These are phyloP conservation scores for Phytopythium kandeliae DNA, from an alignment of 352 stramenopile genomes.

Conservation along the genomic window DNA sequence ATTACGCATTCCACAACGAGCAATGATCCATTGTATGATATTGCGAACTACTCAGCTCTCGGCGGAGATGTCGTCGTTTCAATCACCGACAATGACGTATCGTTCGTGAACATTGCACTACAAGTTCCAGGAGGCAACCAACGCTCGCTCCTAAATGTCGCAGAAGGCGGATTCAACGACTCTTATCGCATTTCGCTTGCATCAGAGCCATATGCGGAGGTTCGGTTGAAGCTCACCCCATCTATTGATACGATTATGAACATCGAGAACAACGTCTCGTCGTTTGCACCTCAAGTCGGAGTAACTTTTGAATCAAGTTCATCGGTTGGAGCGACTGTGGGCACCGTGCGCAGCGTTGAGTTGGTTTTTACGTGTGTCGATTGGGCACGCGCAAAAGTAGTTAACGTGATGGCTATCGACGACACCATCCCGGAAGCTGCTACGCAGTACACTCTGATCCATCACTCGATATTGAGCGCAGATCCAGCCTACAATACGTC, in stretches of 20 bases:
- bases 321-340: constrained; percentile 5
- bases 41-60: constrained; percentile 20
- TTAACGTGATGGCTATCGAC: constrained; percentile 58
- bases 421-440: constrained; percentile 50
- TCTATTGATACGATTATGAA: constrained; percentile 38
- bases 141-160: constrained; percentile 31
- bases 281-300: constrained; percentile 24
- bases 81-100: constrained; percentile 63
- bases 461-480: constrained; percentile 32
- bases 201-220: constrained; percentile 60
- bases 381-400: constrained; percentile 32
- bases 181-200: constrained; percentile 56
- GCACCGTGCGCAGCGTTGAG: constrained; percentile 18
- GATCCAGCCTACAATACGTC: constrained; percentile 64
- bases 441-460: constrained; percentile 51
- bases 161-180: constrained; percentile 75
- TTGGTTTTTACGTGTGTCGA: constrained; percentile 65
- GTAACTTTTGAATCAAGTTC: constrained; percentile 15
- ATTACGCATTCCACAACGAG: constrained; percentile 52
- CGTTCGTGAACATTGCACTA: constrained; percentile 58
- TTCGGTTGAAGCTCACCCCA: constrained; percentile 34
- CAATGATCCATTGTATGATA: constrained; percentile 37
- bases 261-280: constrained; percentile 17
- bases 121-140: constrained; percentile 15
- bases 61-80: constrained; percentile 23